phyloP scores from a whole-genome alignment of 2,329 filamentous ascomycete species.

The Pseudogymnoascus sp. region DNA sequence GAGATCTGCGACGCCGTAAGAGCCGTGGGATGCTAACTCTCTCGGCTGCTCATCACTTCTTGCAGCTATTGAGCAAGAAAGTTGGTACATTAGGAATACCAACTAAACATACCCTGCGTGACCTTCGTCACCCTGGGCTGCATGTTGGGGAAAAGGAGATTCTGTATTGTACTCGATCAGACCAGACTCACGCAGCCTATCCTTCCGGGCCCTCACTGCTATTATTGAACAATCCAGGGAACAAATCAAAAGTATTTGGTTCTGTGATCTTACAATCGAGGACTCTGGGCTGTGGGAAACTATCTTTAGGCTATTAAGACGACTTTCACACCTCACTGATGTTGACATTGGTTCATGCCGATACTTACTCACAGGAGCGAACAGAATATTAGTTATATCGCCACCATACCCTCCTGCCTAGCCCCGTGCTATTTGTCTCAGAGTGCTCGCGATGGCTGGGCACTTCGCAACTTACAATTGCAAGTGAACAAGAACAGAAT shows the following conservation, averaged over 20 bases:
- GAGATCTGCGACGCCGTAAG: neutral
- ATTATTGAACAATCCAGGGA: neutral
- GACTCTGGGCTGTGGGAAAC: neutral
- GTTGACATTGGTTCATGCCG: neutral
- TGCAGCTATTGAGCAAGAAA: neutral
- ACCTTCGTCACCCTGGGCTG: neutral
- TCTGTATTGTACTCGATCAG: neutral
- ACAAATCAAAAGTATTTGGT: neutral
- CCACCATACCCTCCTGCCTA: neutral
- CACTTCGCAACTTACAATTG: neutral
- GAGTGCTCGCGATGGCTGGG: neutral
- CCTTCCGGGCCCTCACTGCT: neutral
- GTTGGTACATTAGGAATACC: neutral
- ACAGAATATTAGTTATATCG: neutral
- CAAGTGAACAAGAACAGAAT: neutral
- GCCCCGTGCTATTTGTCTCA: neutral
- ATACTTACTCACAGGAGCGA: neutral
- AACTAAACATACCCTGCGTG: neutral
- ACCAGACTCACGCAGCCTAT: neutral
- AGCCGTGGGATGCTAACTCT: neutral
- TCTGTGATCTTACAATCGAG: neutral
- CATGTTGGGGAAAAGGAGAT: neutral
- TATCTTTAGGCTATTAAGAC: neutral
- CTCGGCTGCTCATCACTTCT: neutral
- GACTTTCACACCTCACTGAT: neutral